Conservation (phyloP, 805 yeast genomes). For the Candida nitratophila region DNA sequence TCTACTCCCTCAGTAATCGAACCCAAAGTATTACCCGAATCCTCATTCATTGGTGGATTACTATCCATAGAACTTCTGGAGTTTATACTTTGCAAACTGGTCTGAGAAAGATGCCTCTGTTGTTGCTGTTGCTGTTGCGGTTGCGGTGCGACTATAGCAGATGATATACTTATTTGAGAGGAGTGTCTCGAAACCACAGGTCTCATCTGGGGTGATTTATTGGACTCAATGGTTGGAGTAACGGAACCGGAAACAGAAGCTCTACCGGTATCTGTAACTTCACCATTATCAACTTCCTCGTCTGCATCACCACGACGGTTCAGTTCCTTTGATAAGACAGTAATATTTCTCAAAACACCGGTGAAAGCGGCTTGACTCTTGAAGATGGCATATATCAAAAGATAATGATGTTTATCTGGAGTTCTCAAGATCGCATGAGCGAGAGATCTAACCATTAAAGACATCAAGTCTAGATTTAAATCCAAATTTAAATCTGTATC, state of each 20-base stretch:
- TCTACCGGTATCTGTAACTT: not conserved
- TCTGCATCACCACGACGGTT: constrained; percentile 7
- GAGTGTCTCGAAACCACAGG: not conserved
- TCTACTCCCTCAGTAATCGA: constrained; percentile 10
- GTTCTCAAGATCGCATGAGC: constrained; percentile 44
- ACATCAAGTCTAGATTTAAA: constrained; percentile 45
- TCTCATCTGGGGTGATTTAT: not conserved
- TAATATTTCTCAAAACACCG: constrained; percentile 28
- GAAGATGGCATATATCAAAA: constrained; percentile 43
- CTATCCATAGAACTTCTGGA: not conserved
- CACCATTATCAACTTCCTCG: constrained; percentile 3
- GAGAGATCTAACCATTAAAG: constrained; percentile 50
- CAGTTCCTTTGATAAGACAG: constrained; percentile 16
- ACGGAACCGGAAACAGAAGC: not conserved
- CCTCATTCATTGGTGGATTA: not conserved
- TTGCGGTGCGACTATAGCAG: not conserved
- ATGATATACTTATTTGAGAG: not conserved
- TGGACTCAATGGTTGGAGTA: not conserved
- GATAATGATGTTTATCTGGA: constrained; percentile 41
- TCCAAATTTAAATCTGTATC: not conserved
- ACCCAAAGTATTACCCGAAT: constrained; percentile 2
- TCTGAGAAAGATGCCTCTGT: not conserved
- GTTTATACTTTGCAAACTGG: not conserved
- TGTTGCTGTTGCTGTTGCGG: not conserved
- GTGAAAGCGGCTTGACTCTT: constrained; percentile 34